These are phyloP conservation scores for Stylonectria norvegica DNA, from an alignment of 2,329 filamentous ascomycete species.

Conservation along the genomic window DNA sequence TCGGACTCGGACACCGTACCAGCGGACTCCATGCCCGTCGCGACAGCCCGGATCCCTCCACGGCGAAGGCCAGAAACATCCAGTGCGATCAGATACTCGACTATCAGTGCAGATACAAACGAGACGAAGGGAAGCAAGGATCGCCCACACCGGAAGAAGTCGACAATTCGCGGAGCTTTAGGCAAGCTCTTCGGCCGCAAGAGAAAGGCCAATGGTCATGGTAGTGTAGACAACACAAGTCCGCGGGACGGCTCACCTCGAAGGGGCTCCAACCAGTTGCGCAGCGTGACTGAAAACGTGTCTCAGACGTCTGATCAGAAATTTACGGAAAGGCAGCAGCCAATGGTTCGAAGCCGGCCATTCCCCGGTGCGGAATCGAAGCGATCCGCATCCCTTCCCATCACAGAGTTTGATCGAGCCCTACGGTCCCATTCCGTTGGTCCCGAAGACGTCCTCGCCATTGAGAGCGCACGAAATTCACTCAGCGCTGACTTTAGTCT, in stretches of 20 bases:
- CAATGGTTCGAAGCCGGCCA: conserved; percentile 39
- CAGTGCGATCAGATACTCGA: conserved; percentile 46
- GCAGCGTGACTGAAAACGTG: conserved; percentile 16
- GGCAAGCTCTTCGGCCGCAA: conserved; percentile 58
- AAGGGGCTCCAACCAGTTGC: conserved; percentile 24
- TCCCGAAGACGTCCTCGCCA: conserved; percentile 51
- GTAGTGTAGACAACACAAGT: conserved; percentile 21
- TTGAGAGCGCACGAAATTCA: conserved; percentile 53
- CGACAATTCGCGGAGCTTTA: conserved; percentile 53
- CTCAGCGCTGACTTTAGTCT: conserved; percentile 43
- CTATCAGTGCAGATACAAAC: conserved; percentile 36
- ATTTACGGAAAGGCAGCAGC: conserved; percentile 21
- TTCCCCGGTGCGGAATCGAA: conserved; percentile 41
- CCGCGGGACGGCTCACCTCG: conserved; percentile 21
- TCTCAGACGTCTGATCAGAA: conserved; percentile 13
- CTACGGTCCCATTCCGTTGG: conserved; percentile 60
- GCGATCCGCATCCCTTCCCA: conserved; percentile 56
- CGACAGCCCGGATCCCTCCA: conserved; percentile 10
- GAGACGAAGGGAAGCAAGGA: conserved; percentile 21
- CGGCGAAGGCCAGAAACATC: conserved; percentile 28
- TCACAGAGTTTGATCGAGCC: conserved; percentile 59
- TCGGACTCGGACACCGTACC: conserved; percentile 12
- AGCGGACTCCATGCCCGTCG: conserved; percentile 10
- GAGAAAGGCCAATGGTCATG: conserved; percentile 39
- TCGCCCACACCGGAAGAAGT: conserved; percentile 53